Evolutionary conservation across 2,329 filamentous ascomycete species (phyloP), one percentile per base, ranked within the genome.

Genomic region (Aquanectria penicillioides): DNA sequence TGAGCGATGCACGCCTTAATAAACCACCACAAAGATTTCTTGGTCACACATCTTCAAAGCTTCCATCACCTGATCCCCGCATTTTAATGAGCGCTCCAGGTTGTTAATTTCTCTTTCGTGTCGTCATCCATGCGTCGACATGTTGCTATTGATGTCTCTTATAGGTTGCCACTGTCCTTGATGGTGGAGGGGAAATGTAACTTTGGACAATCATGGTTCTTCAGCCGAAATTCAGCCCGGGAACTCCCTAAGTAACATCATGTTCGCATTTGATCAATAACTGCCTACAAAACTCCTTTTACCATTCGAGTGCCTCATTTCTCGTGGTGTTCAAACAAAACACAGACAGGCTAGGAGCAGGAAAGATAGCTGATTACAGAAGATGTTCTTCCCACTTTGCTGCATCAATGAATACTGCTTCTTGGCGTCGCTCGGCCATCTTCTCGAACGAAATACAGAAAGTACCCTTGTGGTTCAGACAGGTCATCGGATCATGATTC

Each of bases 71-170:
- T 43, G 37, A 46, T 52, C 47, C 46, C 47, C 44, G 17, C 31
- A 38, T 36, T 40, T 50, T 10, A 10, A 15, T 17, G 29, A 38
- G 29, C 12, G 6, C 11, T 15, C 20, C 13, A 38, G 23, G 57
- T 53, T 53, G 53, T 34, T 56, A 41, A 40, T 56, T 11, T 33
- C 25, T 34, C 28, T 48, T 61, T 46, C 53, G 53, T 69, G 60
- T 61, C 67, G 67, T 69, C 67, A 69, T 69, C 40, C 46, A 65
- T 70, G 55, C 55, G 66, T 67, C 59, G 38, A 46, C 54, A 49
- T 40, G 52, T 56, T 55, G 11, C 40, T 29, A n/a, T 43, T 63
- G 53, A 63, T 50, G 66, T 67, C 61, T 63, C 33, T n/a, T 25
- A 51, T 51, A 31, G 41, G 40, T 52, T 37, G 26, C 51, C 51